Evolutionary conservation across 345 rosid genomes (phyloP), one percentile per base, ranked within the genome.

Genomic region (Citrus medica): DNA sequence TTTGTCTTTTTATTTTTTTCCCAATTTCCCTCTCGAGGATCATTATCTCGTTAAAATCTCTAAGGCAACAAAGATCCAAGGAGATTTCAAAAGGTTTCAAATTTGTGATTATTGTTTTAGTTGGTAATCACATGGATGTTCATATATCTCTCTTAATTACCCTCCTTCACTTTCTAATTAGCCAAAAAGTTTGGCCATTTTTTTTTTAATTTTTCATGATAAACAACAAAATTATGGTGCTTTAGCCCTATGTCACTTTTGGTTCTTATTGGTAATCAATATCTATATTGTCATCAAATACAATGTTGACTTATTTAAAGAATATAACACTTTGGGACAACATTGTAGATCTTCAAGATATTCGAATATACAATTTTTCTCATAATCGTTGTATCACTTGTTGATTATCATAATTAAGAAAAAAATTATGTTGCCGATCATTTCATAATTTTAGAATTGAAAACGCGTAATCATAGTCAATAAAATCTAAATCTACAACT

Each of bases 91-190:
- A 78, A 71, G 79, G 40, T 74, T 79, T 82, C 82, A 79, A 85
- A 80, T 79, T 70, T 66, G 83, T 83, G 79, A 83, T 83, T 78
- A 79, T 82, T 78, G 78, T 25, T 46, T 46, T 55, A 37, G 74
- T 9, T 21, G 27, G n/a, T 19, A 73, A 79, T 81, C 83, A 42
- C 83, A 38, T 81, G 77, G 64, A 38, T 9, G 25, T 61, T 62
- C 21, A 40, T 40, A 27, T 21, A 40, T 69, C 58, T 55, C 79
- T 79, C 77, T 27, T 76, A 30, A 48, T 74, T 66, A 59, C 70
- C 77, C 71, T 32, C 71, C 77, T 69, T 21, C 63, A 67, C 83
- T 85, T 85, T 85, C 63, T 74, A 58, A n/a, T 76, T 75, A 40
- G 56, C 76, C 75, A 13, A 58, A 76, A 82, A 74, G 69, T 30